Base-by-base conservation (phyloP, 2,329 filamentous ascomycete species). In the Lecanicillium sp. region DNA sequence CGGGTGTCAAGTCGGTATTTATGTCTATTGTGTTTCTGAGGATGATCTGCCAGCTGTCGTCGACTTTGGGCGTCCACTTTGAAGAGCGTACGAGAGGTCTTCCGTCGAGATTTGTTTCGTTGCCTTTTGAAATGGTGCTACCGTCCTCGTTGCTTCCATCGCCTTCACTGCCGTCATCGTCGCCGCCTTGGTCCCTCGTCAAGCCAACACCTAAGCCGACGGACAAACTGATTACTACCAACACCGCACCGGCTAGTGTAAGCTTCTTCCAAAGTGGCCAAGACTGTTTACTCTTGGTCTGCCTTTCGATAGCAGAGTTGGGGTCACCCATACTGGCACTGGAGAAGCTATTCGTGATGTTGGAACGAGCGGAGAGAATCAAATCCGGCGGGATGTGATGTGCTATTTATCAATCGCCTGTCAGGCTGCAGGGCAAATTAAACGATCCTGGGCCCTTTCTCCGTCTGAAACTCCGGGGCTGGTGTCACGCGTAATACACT, bases 1-100 rank as follows among this genome's bases (percentile, higher is more conserved):
- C 62, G 8, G 68, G 65, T 15, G 48, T 45, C 28, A 56, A 50
- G 16, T 54, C 49, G 11, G 53, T 47, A 33, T 61, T 56, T 48
- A 71, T 54, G 54, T 60, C 56, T 35, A 74, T 54, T 37, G 59
- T 56, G 38, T 61, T 55, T 35, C 49, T 55, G 15, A 83, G 68
- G 32, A 79, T 62, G 38, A 83, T 83, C 50, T 83, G 78, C 76
- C 76, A 83, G 3, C 66, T 66, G 4, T 63, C 58, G 18, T 66
- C 68, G 17, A 70, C 66, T 2, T 54, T 51, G 3, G 78, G 78
- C 41, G 67, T 60, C 77, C 76, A 81, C 25, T 57, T 44, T 51
- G 48, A 41, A 37, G 48, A 36, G 40, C 51, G 40, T 46, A 38
- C 34, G 45, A 22, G 38, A 18, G 38, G 17, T 33, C 43, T 51